Evolutionary conservation across 306 rosid species (phyloP).

Genomic region (Canavalia gladiata): DNA sequence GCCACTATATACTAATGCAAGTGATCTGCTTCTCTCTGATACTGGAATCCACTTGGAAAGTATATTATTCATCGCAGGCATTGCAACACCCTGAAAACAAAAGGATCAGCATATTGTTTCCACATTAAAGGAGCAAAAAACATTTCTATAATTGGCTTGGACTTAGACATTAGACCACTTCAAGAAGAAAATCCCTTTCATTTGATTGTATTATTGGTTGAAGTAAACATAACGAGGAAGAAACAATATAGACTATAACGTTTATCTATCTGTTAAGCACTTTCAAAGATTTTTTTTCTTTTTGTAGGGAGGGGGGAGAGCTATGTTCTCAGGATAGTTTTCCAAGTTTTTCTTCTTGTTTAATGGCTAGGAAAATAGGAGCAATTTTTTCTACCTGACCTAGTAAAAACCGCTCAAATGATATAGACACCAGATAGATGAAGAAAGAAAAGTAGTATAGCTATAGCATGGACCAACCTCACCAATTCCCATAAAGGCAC

Average conservation of each 20-base stretch:
- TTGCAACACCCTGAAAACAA: slow-evolving; percentile 92
- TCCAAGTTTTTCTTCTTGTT: slow-evolving; percentile 26
- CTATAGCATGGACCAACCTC: slow-evolving; percentile 75
- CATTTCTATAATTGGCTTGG: not conserved
- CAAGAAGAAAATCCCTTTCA: slow-evolving; percentile 34
- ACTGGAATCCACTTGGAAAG: slow-evolving; percentile 97
- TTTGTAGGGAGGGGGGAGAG: too few relatives aligned
- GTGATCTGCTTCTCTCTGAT: slow-evolving; percentile 98
- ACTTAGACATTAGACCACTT: slow-evolving; percentile 30
- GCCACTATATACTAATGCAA: slow-evolving; percentile 94
- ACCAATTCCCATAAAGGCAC: slow-evolving; percentile 96
- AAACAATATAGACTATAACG: not conserved
- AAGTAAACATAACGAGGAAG: not conserved
- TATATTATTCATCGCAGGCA: slow-evolving; percentile 99
- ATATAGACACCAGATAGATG: slow-evolving; percentile 34
- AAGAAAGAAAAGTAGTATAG: slow-evolving; percentile 25
- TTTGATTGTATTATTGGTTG: slow-evolving; percentile 14
- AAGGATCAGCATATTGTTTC: slow-evolving; percentile 26
- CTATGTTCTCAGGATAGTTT: slow-evolving; percentile 18
- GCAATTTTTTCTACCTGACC: slow-evolving; percentile 15
- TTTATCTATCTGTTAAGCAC: not conserved
- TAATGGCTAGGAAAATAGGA: slow-evolving; percentile 24
- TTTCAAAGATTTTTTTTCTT: not conserved
- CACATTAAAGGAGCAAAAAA: slow-evolving; percentile 20
- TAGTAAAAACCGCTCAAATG: slow-evolving; percentile 10